These are phyloP conservation scores for Aaosphaeria arxii DNA, from an alignment of 2,329 filamentous ascomycete genomes.

Conservation along the genomic window DNA sequence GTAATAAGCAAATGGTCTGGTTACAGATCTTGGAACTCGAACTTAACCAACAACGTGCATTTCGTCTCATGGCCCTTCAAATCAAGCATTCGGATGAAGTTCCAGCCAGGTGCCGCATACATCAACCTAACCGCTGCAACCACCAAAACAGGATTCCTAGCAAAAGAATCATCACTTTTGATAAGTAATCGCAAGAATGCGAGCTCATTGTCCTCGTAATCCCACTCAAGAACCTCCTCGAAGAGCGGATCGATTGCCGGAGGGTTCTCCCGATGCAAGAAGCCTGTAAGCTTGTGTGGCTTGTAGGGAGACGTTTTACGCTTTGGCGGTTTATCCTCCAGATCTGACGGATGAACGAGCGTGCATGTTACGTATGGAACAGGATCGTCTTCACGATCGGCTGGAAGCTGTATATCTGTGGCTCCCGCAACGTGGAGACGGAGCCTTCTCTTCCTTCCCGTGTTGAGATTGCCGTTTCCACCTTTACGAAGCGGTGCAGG, in stretches of 20 bases:
- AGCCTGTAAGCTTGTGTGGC: slow-evolving; percentile 56
- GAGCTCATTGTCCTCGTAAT: slow-evolving; percentile 65
- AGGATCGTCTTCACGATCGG: slow-evolving; percentile 50
- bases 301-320: slow-evolving; percentile 61
- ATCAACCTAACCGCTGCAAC: slow-evolving; percentile 59
- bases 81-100: slow-evolving; percentile 63
- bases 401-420: slow-evolving; percentile 57
- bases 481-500: slow-evolving; percentile 57
- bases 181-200: slow-evolving; percentile 63
- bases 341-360: slow-evolving; percentile 57
- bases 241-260: slow-evolving; percentile 61
- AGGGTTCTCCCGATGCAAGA: slow-evolving; percentile 58
- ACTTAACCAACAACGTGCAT: slow-evolving; percentile 60
- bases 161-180: slow-evolving; percentile 65
- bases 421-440: slow-evolving; percentile 61
- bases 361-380: slow-evolving; percentile 66
- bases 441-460: slow-evolving; percentile 48
- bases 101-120: slow-evolving; percentile 59
- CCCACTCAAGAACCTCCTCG: slow-evolving; percentile 66
- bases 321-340: slow-evolving; percentile 53
- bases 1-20: too few species aligned
- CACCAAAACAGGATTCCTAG: slow-evolving; percentile 60
- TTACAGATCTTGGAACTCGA: slow-evolving; percentile 46
- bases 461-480: slow-evolving; percentile 51
- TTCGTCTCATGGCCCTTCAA: slow-evolving; percentile 62